Evolutionary conservation across 257 asterid species (phyloP).

Genomic region (Solanum lycopersicoides): DNA sequence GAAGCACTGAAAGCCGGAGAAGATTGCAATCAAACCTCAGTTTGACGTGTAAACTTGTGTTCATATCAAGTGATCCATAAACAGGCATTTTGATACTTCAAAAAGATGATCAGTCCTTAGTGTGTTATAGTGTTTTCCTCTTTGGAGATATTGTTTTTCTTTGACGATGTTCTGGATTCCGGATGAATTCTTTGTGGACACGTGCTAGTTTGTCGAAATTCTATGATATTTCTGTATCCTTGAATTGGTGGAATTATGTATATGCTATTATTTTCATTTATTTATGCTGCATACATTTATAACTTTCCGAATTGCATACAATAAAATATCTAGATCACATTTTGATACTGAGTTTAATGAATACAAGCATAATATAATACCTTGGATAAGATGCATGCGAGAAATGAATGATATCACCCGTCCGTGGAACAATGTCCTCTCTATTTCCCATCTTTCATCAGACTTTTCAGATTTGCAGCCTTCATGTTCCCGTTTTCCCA

Average conservation of each 20-base stretch:
- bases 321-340: not conserved
- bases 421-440: slow-evolving; percentile 49
- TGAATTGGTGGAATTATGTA: not conserved
- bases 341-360: not conserved
- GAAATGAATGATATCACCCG: slow-evolving; percentile 60
- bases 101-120: not conserved
- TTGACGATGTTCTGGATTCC: not conserved
- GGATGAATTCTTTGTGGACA: not conserved
- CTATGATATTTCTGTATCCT: not conserved
- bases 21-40: not conserved
- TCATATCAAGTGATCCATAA: not conserved
- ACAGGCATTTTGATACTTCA: not conserved
- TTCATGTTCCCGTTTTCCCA: no score
- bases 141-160: not conserved
- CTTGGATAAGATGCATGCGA: slow-evolving; percentile 77
- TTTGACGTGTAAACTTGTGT: not conserved
- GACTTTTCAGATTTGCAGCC: slow-evolving; percentile 25
- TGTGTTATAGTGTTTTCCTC: not conserved
- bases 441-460: slow-evolving; percentile 60
- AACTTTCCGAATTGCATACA: not conserved
- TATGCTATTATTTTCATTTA: not conserved
- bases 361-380: slow-evolving; percentile 16
- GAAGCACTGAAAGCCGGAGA: not conserved
- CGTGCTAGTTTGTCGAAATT: not conserved
- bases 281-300: not conserved